Conservation (phyloP, 441 rosid species). For the Populus hybrid region DNA sequence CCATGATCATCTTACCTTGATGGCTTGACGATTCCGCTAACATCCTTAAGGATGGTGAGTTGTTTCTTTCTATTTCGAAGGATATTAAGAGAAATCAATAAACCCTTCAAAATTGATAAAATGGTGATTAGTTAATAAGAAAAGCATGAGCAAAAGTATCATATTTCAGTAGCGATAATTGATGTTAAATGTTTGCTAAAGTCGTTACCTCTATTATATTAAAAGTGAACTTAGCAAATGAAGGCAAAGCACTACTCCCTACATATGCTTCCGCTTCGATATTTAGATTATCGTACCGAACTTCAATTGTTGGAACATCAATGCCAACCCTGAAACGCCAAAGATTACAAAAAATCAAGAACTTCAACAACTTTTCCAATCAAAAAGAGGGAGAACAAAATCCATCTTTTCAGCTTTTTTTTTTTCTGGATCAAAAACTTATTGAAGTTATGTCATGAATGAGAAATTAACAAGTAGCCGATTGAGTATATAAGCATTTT, state of each 20-base stretch:
- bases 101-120: constrained; percentile 27
- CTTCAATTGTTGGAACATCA: constrained; percentile 60
- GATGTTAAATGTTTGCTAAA: background rate
- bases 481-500: too few relatives aligned
- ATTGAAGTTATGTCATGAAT: background rate
- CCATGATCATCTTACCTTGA: constrained; percentile 32
- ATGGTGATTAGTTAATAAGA: background rate
- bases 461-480: background rate
- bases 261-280: constrained; percentile 55
- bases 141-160: background rate
- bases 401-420: background rate
- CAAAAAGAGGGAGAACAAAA: background rate
- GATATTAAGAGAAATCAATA: constrained; percentile 43
- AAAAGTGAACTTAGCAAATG: constrained; percentile 40
- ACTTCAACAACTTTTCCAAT: background rate
- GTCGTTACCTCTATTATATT: constrained; percentile 48
- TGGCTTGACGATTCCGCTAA: constrained; percentile 70
- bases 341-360: background rate
- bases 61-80: constrained; percentile 52
- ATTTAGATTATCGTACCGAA: constrained; percentile 58
- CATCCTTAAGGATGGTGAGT: constrained; percentile 54
- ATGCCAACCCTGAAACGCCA: constrained; percentile 50
- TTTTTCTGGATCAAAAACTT: background rate
- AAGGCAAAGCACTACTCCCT: constrained; percentile 66
- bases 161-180: background rate